Conservation (phyloP, 2,329 filamentous ascomycete genomes). For the Alternaria sp. region DNA sequence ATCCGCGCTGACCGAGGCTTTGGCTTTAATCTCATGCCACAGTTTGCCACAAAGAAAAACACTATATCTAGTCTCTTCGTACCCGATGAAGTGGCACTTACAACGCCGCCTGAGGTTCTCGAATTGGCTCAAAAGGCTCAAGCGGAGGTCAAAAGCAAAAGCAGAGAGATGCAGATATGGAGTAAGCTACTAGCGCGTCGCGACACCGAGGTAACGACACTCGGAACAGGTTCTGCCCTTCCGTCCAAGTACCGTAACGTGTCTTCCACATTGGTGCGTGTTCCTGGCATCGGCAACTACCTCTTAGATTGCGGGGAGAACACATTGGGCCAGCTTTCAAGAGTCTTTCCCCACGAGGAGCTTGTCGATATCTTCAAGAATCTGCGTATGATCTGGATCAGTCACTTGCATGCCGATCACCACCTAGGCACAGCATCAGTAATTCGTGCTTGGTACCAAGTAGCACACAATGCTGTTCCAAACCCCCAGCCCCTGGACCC, state of each 20-base stretch:
- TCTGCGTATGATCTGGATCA: slow-evolving; percentile 86
- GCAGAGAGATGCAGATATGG: slow-evolving; percentile 59
- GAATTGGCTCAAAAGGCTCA: slow-evolving; percentile 58
- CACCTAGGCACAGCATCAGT: slow-evolving; percentile 84
- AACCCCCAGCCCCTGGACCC: slow-evolving; percentile 21
- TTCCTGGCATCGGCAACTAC: slow-evolving; percentile 86
- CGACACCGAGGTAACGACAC: slow-evolving; percentile 81
- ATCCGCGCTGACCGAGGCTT: slow-evolving; percentile 50
- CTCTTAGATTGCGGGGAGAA: slow-evolving; percentile 92
- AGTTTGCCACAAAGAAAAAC: slow-evolving; percentile 45
- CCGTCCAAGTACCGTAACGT: slow-evolving; percentile 97
- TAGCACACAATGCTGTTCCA: slow-evolving; percentile 55
- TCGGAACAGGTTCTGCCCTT: slow-evolving; percentile 88
- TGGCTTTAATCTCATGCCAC: slow-evolving; percentile 54
- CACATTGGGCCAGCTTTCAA: slow-evolving; percentile 83
- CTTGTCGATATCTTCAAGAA: slow-evolving; percentile 75
- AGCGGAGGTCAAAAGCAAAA: slow-evolving; percentile 42
- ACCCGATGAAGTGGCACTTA: slow-evolving; percentile 51
- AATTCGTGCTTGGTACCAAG: slow-evolving; percentile 79
- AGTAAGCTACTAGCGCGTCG: slow-evolving; percentile 72
- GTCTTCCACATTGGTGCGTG: slow-evolving; percentile 81
- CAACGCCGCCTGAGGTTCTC: slow-evolving; percentile 57
- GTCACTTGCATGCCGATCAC: slow-evolving; percentile 94
- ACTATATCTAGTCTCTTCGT: slow-evolving; percentile 51
- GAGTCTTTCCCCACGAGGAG: slow-evolving; percentile 70